A percentile compares a stretch with the other conserved stretches of the same genome.
These are phyloP conservation scores for Helotiales sp. DNA, from an alignment of 2,329 filamentous ascomycete species.

Conservation along the genomic window DNA sequence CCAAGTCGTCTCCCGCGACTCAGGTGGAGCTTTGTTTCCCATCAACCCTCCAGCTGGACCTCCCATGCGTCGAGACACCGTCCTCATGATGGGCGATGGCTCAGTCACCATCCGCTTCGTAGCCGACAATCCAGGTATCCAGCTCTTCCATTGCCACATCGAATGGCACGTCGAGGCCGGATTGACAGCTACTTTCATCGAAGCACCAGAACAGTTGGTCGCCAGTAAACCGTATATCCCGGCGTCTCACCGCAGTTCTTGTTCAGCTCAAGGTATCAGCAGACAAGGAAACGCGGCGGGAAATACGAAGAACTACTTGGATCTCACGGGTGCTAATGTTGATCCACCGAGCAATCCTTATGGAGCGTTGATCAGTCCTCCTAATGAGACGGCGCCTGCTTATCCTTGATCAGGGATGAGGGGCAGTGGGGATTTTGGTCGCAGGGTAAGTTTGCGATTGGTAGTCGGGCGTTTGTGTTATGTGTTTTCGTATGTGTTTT, in stretches of 20 bases:
- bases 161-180: conserved; percentile 39
- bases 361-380: too few relatives aligned
- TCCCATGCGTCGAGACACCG: conserved; percentile 50
- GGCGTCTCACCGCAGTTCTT: not conserved
- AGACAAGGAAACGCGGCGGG: conserved; percentile 6
- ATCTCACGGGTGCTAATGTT: not conserved
- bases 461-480: too few relatives aligned
- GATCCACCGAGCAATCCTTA: too few relatives aligned
- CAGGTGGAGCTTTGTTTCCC: not conserved
- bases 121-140: conserved; percentile 51
- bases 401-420: too few relatives aligned
- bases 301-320: not conserved
- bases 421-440: too few relatives aligned
- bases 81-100: conserved; percentile 34
- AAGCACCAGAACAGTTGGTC: conserved; percentile 9
- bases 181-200: conserved; percentile 17
- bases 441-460: too few relatives aligned
- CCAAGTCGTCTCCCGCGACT: conserved; percentile 31
- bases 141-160: conserved; percentile 50
- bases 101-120: conserved; percentile 46
- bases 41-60: conserved; percentile 40
- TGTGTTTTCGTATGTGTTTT: too few relatives aligned
- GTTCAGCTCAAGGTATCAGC: not conserved
- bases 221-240: not conserved
- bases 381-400: too few relatives aligned